phyloP scores from a whole-genome alignment of 78 protist genomes.

The Goniomonas avonlea region DNA sequence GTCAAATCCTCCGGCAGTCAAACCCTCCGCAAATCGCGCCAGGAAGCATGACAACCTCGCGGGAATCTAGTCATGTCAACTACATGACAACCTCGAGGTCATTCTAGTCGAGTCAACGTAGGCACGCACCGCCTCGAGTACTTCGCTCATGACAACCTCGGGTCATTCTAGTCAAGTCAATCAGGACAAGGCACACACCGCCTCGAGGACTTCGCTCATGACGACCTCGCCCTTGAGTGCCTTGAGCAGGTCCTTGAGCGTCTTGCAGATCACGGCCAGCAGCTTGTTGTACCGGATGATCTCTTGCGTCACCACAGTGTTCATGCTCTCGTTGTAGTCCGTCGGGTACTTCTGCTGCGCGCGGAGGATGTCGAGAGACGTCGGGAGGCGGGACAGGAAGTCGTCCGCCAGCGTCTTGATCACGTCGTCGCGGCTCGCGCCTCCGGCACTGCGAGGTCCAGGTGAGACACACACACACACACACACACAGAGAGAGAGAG shows the following conservation, averaged over 20 bases:
- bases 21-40: too few species aligned
- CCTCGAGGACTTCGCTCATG: slow-evolving; percentile 61
- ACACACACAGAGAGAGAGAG: too few species aligned
- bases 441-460: neutral
- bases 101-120: too few species aligned
- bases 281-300: slow-evolving; percentile 68
- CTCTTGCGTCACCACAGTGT: slow-evolving; percentile 68
- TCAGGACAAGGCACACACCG: too few species aligned
- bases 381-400: slow-evolving; percentile 36
- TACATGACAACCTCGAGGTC: too few species aligned
- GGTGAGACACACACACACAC: too few species aligned
- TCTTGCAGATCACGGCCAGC: slow-evolving; percentile 8
- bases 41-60: too few species aligned
- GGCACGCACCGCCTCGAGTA: slow-evolving; percentile 56
- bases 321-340: slow-evolving; percentile 57
- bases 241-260: slow-evolving; percentile 47
- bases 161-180: too few species aligned
- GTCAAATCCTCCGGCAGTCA: too few species aligned
- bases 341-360: slow-evolving; percentile 46
- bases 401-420: slow-evolving; percentile 22
- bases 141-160: too few species aligned
- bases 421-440: slow-evolving; percentile 20
- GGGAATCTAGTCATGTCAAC: too few species aligned
- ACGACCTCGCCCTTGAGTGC: slow-evolving; percentile 75
- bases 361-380: neutral